These are phyloP conservation scores for Penicillium cinerascens DNA, from an alignment of 495 filamentous ascomycete genomes.

Conservation along the genomic window DNA sequence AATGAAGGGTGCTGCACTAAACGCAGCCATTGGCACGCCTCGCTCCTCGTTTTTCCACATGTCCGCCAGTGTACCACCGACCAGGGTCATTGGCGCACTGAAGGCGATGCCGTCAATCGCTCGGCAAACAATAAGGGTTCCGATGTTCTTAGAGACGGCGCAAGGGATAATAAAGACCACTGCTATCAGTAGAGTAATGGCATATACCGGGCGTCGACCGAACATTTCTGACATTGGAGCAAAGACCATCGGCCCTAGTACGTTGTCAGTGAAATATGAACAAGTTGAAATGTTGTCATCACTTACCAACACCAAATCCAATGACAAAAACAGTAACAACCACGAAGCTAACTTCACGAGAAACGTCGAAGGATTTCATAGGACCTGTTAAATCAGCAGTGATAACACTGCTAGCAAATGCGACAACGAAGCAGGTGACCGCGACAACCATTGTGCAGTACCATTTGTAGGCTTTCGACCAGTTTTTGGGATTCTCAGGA, in stretches of 20 bases:
- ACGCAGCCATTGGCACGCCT: constrained; percentile 83
- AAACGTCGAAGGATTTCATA: constrained; percentile 56
- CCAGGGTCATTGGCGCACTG: constrained; percentile 78
- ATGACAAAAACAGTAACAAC: constrained; percentile 72
- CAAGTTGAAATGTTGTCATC: background rate
- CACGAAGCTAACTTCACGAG: constrained; percentile 62
- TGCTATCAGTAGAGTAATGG: constrained; percentile 52
- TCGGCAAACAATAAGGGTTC: constrained; percentile 68
- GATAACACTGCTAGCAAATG: constrained; percentile 60
- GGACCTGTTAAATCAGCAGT: constrained; percentile 66
- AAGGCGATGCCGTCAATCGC: constrained; percentile 78
- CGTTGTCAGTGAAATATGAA: constrained; percentile 11
- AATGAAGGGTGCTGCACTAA: constrained; percentile 73
- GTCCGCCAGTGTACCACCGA: constrained; percentile 78
- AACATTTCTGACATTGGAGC: constrained; percentile 72
- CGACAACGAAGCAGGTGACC: constrained; percentile 61
- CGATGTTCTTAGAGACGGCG: constrained; percentile 69
- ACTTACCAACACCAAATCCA: constrained; percentile 70
- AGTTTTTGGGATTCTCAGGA: constrained; percentile 59
- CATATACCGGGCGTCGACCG: constrained; percentile 66
- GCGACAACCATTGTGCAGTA: constrained; percentile 59
- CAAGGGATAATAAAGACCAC: constrained; percentile 77
- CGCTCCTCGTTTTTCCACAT: constrained; percentile 78
- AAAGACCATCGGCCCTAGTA: constrained; percentile 68
- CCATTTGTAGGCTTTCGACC: constrained; percentile 60